A percentile compares a stretch with the other conserved stretches of the same genome.
These are phyloP conservation scores for Pyricularia grisea DNA, from an alignment of 2,329 filamentous ascomycete species.

Conservation along the genomic window DNA sequence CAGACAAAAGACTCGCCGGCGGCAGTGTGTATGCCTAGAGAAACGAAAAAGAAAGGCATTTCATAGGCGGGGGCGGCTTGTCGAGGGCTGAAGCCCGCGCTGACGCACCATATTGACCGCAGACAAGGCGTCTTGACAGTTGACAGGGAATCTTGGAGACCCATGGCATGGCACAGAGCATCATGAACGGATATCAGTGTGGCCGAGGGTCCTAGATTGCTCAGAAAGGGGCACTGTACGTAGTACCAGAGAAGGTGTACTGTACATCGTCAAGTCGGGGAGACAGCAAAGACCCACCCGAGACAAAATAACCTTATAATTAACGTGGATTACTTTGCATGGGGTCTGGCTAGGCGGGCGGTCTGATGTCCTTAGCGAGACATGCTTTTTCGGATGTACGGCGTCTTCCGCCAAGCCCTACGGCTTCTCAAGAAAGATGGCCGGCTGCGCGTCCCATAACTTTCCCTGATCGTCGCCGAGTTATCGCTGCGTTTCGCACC, in stretches of 20 bases:
- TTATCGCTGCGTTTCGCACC: constrained; percentile 16
- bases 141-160: neutral
- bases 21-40: neutral
- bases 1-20: neutral
- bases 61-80: neutral
- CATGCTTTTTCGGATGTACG: neutral
- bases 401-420: neutral
- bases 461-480: constrained; percentile 19
- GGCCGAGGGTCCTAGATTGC: constrained; percentile 11
- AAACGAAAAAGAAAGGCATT: neutral
- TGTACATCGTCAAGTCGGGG: too few relatives aligned
- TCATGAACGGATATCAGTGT: constrained; percentile 16
- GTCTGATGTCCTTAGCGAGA: neutral
- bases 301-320: constrained; percentile 12
- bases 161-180: constrained; percentile 7
- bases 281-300: neutral
- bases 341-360: neutral
- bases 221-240: neutral
- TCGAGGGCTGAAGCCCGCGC: too few relatives aligned
- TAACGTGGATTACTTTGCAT: neutral
- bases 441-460: neutral
- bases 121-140: neutral
- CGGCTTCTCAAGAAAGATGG: neutral
- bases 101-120: too few relatives aligned
- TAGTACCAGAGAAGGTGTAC: constrained; percentile 5